These are phyloP conservation scores for Circinella umbellata DNA, from an alignment of 371 early-diverging fungal genomes.

Conservation along the genomic window DNA sequence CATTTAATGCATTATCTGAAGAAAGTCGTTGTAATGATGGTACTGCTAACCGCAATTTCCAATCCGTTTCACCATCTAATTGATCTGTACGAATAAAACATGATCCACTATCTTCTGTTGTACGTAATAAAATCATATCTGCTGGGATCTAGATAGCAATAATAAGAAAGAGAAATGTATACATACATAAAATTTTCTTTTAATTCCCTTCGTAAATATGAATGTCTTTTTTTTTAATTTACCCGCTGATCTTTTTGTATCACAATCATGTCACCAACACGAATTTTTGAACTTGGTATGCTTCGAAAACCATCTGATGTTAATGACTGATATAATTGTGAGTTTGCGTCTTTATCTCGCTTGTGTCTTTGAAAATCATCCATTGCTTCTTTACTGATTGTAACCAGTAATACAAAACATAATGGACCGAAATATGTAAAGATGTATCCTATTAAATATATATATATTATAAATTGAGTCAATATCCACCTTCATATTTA, in stretches of 20 bases:
- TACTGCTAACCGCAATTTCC: conserved; percentile 95
- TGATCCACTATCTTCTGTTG: conserved; percentile 85
- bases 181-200: no score
- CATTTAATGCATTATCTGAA: conserved; percentile 62
- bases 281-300: conserved; percentile 85
- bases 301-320: conserved; percentile 59
- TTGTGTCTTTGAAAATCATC: conserved; percentile 95
- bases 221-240: neutral
- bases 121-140: conserved; percentile 90
- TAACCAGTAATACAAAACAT: conserved; percentile 91
- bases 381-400: conserved; percentile 94
- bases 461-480: neutral
- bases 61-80: conserved; percentile 99
- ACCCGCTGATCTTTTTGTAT: conserved; percentile 92
- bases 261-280: conserved; percentile 94
- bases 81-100: conserved; percentile 99
- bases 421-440: conserved; percentile 97
- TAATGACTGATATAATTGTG: conserved; percentile 77
- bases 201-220: no score
- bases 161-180: no score
- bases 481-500: no score
- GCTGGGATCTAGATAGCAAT: conserved; percentile 72
- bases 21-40: conserved; percentile 78
- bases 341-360: conserved; percentile 94
- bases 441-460: conserved; percentile 75